Percentiles rank a stretch among this genome's conserved stretches.
These are phyloP conservation scores for Volvox reticuliferus DNA, from an alignment of 139 green algal genomes.

Conservation along the genomic window DNA sequence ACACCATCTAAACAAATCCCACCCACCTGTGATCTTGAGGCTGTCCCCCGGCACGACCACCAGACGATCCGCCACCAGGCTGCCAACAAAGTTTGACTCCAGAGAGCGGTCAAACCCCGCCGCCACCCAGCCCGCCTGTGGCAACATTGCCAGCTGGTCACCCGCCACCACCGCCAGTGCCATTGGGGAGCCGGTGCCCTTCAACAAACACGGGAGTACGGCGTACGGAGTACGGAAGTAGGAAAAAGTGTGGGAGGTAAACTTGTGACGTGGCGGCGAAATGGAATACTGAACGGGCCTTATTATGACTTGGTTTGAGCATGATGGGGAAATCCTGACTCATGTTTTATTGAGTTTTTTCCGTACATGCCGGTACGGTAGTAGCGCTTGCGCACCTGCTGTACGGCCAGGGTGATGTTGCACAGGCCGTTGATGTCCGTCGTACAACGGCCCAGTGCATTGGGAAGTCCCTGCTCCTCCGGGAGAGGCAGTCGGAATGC, in stretches of 20 bases:
- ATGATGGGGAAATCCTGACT: neutral
- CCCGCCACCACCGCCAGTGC: neutral
- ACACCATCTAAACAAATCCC: neutral
- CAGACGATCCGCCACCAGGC: slow-evolving; percentile 2
- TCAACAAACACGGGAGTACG: neutral
- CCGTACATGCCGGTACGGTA: neutral
- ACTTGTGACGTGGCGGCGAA: too few relatives aligned
- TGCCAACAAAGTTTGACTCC: neutral
- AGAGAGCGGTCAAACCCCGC: neutral
- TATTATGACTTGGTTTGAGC: too few relatives aligned
- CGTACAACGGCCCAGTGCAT: neutral
- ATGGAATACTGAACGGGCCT: too few relatives aligned
- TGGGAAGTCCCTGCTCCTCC: neutral
- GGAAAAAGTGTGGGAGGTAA: neutral
- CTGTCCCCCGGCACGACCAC: slow-evolving; percentile 27
- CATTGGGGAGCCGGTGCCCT: neutral
- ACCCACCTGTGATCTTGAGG: slow-evolving; percentile 31
- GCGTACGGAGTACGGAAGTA: slow-evolving; percentile 1
- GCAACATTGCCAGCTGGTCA: neutral
- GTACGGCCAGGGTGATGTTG: neutral
- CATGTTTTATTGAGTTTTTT: neutral
- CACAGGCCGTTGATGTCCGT: neutral
- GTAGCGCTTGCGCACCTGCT: neutral
- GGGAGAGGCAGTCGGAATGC: neutral
- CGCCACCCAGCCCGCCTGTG: neutral